Evolutionary conservation across 768 basidiomycete species (phyloP).

Genomic region (Mycena venus): DNA sequence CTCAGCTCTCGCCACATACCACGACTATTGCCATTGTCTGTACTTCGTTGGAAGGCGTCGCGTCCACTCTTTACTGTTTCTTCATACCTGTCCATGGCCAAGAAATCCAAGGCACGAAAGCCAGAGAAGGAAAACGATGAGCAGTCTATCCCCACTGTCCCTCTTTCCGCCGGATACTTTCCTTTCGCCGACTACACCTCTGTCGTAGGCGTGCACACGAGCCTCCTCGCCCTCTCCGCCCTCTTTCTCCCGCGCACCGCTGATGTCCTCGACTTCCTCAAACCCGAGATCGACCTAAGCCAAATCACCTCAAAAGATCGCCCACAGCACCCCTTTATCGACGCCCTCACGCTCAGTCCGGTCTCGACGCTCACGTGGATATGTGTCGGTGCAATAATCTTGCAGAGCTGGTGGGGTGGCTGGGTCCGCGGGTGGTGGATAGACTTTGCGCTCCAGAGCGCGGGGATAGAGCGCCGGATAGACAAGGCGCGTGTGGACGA

Average conservation of each 20-base stretch:
- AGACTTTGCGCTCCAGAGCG: constrained; percentile 53
- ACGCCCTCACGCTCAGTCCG: constrained; percentile 73
- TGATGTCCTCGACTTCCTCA: constrained; percentile 55
- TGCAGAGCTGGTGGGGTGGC: constrained; percentile 81
- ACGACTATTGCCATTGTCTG: not conserved
- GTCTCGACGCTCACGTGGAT: constrained; percentile 69
- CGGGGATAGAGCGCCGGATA: constrained; percentile 57
- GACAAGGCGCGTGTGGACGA: constrained; percentile 55
- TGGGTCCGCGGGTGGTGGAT: constrained; percentile 74
- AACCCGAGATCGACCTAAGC: constrained; percentile 44
- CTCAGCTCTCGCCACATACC: not conserved
- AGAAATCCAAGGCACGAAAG: constrained; percentile 20
- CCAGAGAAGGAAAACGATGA: not conserved
- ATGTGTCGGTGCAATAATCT: constrained; percentile 63
- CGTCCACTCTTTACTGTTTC: not conserved
- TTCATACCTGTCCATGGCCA: not conserved
- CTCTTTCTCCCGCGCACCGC: constrained; percentile 80
- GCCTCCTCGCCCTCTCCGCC: constrained; percentile 74
- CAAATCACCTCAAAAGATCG: constrained; percentile 63
- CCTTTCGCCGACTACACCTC: constrained; percentile 75
- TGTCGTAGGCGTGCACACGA: constrained; percentile 74
- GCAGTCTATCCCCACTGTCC: not conserved
- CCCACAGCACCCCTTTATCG: constrained; percentile 81
- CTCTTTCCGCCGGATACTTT: constrained; percentile 40
- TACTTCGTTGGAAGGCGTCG: not conserved